Evolutionary conservation across 225 moss, liverwort and hornwort genomes (phyloP).

Genomic region (Anthoceros angustus): DNA sequence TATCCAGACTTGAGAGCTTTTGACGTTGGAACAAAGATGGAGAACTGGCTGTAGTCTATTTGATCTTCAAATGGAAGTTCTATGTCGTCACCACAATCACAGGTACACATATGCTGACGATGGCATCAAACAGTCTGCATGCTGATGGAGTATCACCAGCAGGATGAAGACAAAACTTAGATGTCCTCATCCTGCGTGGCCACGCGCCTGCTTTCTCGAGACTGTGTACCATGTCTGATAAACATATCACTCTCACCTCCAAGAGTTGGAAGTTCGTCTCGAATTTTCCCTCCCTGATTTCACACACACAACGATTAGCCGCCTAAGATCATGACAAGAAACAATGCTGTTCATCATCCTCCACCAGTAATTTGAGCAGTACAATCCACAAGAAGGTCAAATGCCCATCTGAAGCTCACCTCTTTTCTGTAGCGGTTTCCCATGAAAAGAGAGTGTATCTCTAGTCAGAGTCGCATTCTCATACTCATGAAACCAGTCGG

Average conservation of each 20-base stretch:
- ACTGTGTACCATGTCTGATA: background rate
- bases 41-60: conserved; percentile 46
- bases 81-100: conserved; percentile 50
- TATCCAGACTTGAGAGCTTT: conserved; percentile 30
- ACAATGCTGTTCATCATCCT: background rate
- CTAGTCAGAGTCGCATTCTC: background rate
- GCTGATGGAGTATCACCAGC: conserved; percentile 67
- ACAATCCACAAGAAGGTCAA: background rate
- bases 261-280: background rate
- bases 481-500: background rate
- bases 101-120: conserved; percentile 52
- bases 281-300: background rate
- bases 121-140: conserved; percentile 48
- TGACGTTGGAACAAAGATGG: conserved; percentile 32
- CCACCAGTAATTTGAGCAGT: background rate
- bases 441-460: background rate
- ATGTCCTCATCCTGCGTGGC: conserved; percentile 37
- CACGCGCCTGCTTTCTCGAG: background rate
- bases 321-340: background rate
- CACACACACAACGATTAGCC: background rate
- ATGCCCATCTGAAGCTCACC: background rate
- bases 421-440: conserved; percentile 1
- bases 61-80: conserved; percentile 51
- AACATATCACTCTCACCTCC: background rate
- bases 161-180: conserved; percentile 60